Percentiles rank a stretch among this genome's conserved stretches.
These are phyloP conservation scores for Acacia confusa DNA, from an alignment of 306 rosid species.

Conservation along the genomic window DNA sequence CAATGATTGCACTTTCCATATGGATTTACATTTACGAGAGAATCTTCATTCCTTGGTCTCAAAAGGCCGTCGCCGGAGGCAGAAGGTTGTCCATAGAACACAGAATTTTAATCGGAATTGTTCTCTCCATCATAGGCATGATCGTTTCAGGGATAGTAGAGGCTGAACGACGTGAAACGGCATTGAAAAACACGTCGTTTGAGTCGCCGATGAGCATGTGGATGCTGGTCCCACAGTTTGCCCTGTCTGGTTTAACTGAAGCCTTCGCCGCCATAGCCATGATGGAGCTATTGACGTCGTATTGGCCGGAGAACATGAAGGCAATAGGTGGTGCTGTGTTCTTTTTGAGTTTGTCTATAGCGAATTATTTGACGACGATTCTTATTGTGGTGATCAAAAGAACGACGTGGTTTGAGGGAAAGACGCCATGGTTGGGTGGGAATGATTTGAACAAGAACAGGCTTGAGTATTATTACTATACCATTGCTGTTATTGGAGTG, in stretches of 20 bases:
- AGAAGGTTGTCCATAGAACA: constrained; percentile 46
- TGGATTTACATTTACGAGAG: constrained; percentile 60
- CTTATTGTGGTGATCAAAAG: constrained; percentile 31
- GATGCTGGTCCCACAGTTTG: constrained; percentile 55
- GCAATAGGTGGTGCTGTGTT: constrained; percentile 64
- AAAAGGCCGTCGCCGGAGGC: background rate
- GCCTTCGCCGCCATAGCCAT: constrained; percentile 59
- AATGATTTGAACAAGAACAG: constrained; percentile 62
- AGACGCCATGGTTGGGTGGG: constrained; percentile 53
- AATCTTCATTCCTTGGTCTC: constrained; percentile 37
- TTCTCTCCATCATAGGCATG: constrained; percentile 54
- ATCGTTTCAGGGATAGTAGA: constrained; percentile 46
- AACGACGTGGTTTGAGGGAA: constrained; percentile 16
- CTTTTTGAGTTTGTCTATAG: constrained; percentile 48
- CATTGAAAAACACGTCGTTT: constrained; percentile 29
- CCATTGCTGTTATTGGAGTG: constrained; percentile 44
- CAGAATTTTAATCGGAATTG: constrained; percentile 43
- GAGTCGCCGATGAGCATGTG: constrained; percentile 44
- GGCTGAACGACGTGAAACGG: constrained; percentile 36
- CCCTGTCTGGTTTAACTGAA: constrained; percentile 53
- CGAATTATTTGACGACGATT: constrained; percentile 43
- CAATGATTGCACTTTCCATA: constrained; percentile 50
- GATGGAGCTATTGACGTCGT: constrained; percentile 59
- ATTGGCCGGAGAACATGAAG: constrained; percentile 64
- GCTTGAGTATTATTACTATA: constrained; percentile 58